Conservation (phyloP, 2,329 filamentous ascomycete genomes). For the Fusarium nygamai region DNA sequence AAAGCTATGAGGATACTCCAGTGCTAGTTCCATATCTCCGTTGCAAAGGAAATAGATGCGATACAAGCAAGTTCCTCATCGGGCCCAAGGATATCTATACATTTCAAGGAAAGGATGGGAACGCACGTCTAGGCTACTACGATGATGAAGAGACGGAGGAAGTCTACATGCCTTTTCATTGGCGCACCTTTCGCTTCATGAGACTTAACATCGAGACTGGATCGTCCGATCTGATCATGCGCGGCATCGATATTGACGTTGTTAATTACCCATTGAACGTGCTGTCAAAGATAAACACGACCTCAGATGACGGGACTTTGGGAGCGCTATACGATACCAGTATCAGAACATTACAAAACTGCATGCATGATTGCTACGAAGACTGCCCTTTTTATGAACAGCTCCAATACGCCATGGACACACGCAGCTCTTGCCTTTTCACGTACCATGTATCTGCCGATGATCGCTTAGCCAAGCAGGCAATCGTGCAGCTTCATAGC, state of each 20-base stretch:
- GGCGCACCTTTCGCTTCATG: not conserved
- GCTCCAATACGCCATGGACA: constrained; percentile 3
- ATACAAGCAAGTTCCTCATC: not conserved
- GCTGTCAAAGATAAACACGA: rapidly evolving
- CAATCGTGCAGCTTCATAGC: not conserved
- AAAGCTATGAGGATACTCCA: not conserved
- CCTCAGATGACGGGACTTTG: not conserved
- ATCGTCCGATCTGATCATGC: not conserved
- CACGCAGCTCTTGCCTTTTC: not conserved
- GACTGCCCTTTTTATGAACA: constrained; percentile 5
- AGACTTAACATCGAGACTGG: not conserved
- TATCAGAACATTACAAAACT: not conserved
- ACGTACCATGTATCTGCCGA: not conserved
- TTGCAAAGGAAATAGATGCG: not conserved
- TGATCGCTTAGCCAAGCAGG: not conserved
- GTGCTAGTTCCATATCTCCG: not conserved
- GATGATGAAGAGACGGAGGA: not conserved
- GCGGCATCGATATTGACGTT: not conserved
- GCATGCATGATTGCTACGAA: constrained; percentile 2
- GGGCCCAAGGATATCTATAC: not conserved
- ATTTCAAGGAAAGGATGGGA: rapidly evolving
- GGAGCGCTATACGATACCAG: not conserved
- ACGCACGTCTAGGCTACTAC: not conserved
- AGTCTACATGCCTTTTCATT: not conserved
- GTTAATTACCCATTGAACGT: not conserved